Evolutionary conservation across 257 asterid species (phyloP), one percentile per base, ranked within the genome.

Genomic region (Gentiana macrophylla): DNA sequence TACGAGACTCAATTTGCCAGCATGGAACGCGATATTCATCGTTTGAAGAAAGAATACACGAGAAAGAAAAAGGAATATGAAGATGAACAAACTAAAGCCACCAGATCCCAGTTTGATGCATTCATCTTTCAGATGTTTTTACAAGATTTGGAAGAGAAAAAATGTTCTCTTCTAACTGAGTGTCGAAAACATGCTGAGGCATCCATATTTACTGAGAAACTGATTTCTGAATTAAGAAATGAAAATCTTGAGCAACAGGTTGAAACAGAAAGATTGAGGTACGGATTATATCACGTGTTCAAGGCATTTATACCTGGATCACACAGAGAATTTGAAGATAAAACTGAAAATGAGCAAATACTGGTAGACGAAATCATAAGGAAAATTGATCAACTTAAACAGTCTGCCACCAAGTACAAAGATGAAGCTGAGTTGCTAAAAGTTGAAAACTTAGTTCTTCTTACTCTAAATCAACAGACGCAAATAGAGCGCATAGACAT

Each of bases 231-330:
- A 77, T 84, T 92, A 49, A 97, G 88, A 77, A 79, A 70, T 47
- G 97, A 88, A 67, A 85, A 83, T 62, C 97, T 92, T 46, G 97
- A 92, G 80, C 99, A 85, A 73, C 95, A 92, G 72, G 86, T 88
- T 3, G 99, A 92, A 76, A 72, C 89, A 52, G 86, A 81, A 55
- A 78, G 82, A 34, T 75, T 92, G 52, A 74, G 94, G 53, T 64
- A 74, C 60, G 82, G 89, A 56, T 88, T 92, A 52, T 85, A 78
- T 74, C 79, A 68, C 41, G 86, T 92, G 50, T 88, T 85, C 70
- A 68, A 63, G 67, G 83, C 79, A 35, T 69, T 88, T 49, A 94
- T 77, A 56, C 70, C 54, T 49, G 77, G 62, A 41, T 63, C 74
- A 3, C 74, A 62, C 56, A 51, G 44, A 52, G 55, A 48, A n/a